phyloP scores from a whole-genome alignment of 176 grass and related monocot genomes.

The Aegilops sharonensis region DNA sequence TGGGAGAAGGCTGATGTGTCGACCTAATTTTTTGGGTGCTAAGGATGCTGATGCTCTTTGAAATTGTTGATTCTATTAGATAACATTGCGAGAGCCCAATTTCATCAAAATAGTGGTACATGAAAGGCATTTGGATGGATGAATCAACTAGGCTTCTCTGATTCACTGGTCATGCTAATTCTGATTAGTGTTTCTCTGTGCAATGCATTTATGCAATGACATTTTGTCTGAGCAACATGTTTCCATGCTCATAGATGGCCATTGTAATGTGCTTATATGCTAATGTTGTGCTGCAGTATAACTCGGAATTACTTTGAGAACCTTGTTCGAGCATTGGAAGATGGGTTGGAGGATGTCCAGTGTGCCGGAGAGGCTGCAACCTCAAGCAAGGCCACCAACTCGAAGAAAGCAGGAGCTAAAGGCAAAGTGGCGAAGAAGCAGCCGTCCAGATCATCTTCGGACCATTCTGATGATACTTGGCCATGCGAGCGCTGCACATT shows the following conservation, averaged over 20 bases:
- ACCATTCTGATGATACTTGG: constrained; percentile 44
- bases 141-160: not conserved
- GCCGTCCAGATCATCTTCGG: constrained; percentile 23
- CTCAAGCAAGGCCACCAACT: constrained; percentile 39
- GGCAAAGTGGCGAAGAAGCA: constrained; percentile 55
- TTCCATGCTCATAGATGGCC: not conserved
- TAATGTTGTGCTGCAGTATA: constrained; percentile 47
- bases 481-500: constrained; percentile 67
- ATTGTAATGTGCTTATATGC: not conserved
- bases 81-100: not conserved
- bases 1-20: not conserved
- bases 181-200: constrained; percentile 12
- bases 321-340: constrained; percentile 83
- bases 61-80: constrained; percentile 1
- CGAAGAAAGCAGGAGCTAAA: constrained; percentile 46
- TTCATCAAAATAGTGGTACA: not conserved
- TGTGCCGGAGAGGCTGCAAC: constrained; percentile 32
- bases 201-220: not conserved
- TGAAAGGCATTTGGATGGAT: not conserved
- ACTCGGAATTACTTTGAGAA: constrained; percentile 93
- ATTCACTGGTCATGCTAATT: not conserved
- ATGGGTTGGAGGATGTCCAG: constrained; percentile 70
- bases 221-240: not conserved
- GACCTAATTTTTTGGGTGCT: not conserved
- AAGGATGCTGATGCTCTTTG: not conserved